A percentile compares a stretch with the other conserved stretches of the same genome.
These are phyloP conservation scores for Phaeosphaeriaceae sp. DNA, from an alignment of 2,329 filamentous ascomycete genomes.

Conservation along the genomic window DNA sequence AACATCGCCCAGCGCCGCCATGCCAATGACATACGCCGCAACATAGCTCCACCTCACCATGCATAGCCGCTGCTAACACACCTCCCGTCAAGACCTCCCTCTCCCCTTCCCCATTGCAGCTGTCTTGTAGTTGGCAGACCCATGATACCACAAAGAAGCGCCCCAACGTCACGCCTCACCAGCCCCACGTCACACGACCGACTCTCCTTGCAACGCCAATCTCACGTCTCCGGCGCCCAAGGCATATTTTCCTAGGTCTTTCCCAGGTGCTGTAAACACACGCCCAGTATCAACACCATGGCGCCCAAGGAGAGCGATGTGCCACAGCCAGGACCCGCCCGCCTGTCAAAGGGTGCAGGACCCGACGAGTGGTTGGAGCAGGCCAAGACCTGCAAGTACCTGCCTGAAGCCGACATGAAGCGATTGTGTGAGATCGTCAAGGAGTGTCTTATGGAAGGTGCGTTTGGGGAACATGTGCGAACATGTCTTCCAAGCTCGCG, in stretches of 20 bases:
- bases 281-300: constrained; percentile 39
- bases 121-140: background rate
- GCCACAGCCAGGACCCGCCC: constrained; percentile 90
- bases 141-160: constrained; percentile 5
- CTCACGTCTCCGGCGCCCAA: constrained; percentile 4
- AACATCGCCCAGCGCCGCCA: constrained; percentile 3
- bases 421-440: constrained; percentile 98
- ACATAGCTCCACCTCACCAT: constrained; percentile 16
- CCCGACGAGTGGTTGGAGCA: constrained; percentile 96
- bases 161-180: constrained; percentile 39
- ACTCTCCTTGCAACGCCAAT: constrained; percentile 17
- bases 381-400: constrained; percentile 95
- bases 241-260: background rate
- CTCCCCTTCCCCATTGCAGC: background rate
- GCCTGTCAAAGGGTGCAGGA: constrained; percentile 81
- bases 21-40: constrained; percentile 8
- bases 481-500: constrained; percentile 46
- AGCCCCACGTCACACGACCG: constrained; percentile 42
- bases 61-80: constrained; percentile 3
- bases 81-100: background rate
- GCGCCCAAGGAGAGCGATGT: constrained; percentile 65
- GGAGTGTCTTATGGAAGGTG: constrained; percentile 90
- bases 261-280: background rate
- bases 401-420: constrained; percentile 97
- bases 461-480: background rate